phyloP scores from a whole-genome alignment of 2,329 filamentous ascomycete genomes.

The Pseudocercospora fuligena region DNA sequence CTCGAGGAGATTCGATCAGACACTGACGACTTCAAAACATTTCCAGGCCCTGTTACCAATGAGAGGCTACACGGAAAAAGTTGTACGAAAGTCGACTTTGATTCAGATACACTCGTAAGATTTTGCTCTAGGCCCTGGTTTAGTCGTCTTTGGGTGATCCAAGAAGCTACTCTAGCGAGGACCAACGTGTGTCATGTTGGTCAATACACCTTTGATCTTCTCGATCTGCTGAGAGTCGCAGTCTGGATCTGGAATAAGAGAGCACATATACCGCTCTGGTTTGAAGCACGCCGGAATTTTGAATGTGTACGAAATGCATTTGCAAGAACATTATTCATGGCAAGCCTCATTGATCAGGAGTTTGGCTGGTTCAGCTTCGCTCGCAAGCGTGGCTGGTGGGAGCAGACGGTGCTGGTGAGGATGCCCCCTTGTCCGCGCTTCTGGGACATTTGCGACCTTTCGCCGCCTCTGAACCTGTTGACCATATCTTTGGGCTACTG shows the following conservation, averaged over 20 bases:
- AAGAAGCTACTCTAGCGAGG: constrained; percentile 12
- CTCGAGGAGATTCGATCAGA: neutral
- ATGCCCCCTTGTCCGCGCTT: neutral
- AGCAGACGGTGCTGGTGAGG: no score
- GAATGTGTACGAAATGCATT: neutral
- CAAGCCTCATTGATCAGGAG: neutral
- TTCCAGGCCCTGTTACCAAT: neutral
- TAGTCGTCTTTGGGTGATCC: constrained; percentile 14
- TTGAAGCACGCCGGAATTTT: no score
- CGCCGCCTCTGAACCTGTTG: constrained; percentile 7
- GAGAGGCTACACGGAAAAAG: neutral
- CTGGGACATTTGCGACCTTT: neutral
- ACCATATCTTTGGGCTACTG: constrained; percentile 11
- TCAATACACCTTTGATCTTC: neutral
- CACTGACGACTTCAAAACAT: neutral
- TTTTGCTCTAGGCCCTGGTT: constrained; percentile 16
- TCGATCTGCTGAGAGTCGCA: neutral
- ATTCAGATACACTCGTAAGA: neutral
- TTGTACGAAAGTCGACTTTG: neutral
- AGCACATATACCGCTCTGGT: no score
- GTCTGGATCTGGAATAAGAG: constrained; percentile 2
- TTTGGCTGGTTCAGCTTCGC: no score
- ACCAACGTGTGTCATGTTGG: constrained; percentile 7
- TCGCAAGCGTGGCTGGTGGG: no score
- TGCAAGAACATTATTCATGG: neutral